Percentiles rank a stretch among this genome's conserved stretches.
Conservation (phyloP, 176 grass and related monocot genomes). For the Phragmites australis region DNA sequence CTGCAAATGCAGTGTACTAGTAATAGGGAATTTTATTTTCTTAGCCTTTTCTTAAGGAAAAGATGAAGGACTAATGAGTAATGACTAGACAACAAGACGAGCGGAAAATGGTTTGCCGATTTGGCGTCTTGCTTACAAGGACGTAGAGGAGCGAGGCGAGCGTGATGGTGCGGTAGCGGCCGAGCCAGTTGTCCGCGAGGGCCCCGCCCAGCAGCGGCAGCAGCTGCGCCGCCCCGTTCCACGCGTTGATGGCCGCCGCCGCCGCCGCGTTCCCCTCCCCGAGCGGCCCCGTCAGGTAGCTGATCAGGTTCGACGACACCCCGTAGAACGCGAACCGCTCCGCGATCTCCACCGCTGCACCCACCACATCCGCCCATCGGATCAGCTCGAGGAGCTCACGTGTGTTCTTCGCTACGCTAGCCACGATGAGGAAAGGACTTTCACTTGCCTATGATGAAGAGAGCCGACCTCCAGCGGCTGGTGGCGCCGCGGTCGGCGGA, state of each 20-base stretch:
- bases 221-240: conserved; percentile 53
- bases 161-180: conserved; percentile 49
- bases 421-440: too few relatives aligned
- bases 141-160: conserved; percentile 46
- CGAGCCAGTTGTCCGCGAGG: conserved; percentile 56
- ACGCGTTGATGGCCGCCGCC: conserved; percentile 52
- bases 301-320: conserved; percentile 55
- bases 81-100: not conserved
- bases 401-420: too few relatives aligned
- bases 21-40: too few relatives aligned
- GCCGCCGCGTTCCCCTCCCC: conserved; percentile 48
- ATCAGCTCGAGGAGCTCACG: too few relatives aligned
- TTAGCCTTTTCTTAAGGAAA: not conserved
- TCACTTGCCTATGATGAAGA: conserved; percentile 65
- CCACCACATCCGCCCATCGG: not conserved
- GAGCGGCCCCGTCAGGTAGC: conserved; percentile 66
- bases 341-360: conserved; percentile 61
- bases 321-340: conserved; percentile 63
- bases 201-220: conserved; percentile 58
- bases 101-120: not conserved
- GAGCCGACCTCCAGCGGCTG: conserved; percentile 53
- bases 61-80: not conserved
- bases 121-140: conserved; percentile 19
- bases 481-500: conserved; percentile 45
- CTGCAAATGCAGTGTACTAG: not conserved